phyloP scores from a whole-genome alignment of 164 flowering plant genomes.

The Vitis vinifera region DNA sequence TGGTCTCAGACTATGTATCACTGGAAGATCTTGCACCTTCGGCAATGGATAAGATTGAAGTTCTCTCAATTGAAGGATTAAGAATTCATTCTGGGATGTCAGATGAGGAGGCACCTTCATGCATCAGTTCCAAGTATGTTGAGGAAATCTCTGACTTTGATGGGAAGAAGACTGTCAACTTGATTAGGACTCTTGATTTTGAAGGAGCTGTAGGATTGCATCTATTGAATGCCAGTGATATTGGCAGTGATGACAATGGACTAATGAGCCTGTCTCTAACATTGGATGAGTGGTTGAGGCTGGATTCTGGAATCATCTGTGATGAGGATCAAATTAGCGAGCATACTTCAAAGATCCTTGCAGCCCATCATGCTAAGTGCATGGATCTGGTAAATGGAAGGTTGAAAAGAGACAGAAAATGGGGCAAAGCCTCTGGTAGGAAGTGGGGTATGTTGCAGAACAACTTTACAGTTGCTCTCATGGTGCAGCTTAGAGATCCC shows the following conservation, averaged over 20 bases:
- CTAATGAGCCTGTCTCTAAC: slow-evolving; percentile 36
- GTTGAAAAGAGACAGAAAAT: slow-evolving; percentile 1
- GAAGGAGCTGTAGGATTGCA: slow-evolving; percentile 19
- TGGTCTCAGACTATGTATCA: slow-evolving; percentile 18
- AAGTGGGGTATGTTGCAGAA: slow-evolving; percentile 34
- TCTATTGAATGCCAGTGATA: slow-evolving; percentile 1
- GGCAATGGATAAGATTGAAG: slow-evolving; percentile 37
- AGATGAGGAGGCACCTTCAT: slow-evolving; percentile 35
- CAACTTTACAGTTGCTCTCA: slow-evolving; percentile 39
- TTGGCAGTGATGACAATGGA: slow-evolving; percentile 16
- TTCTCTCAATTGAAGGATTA: slow-evolving; percentile 42
- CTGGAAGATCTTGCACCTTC: slow-evolving; percentile 28
- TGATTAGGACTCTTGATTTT: slow-evolving; percentile 1
- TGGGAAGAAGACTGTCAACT: slow-evolving; percentile 3
- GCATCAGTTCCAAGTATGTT: slow-evolving; percentile 19
- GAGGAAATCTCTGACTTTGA: slow-evolving; percentile 4
- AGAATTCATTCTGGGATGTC: slow-evolving; percentile 42
- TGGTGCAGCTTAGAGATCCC: slow-evolving; percentile 56
- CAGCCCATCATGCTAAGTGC: slow-evolving; percentile 39
- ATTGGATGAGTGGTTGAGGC: slow-evolving; percentile 49
- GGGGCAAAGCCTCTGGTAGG: slow-evolving; percentile 16
- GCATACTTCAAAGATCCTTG: slow-evolving; percentile 25
- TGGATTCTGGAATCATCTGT: slow-evolving; percentile 33
- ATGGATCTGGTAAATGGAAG: slow-evolving; percentile 14
- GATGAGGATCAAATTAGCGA: slow-evolving; percentile 27